phyloP scores from a whole-genome alignment of 2,329 filamentous ascomycete species.

The Ceratocystiopsis sp. region DNA sequence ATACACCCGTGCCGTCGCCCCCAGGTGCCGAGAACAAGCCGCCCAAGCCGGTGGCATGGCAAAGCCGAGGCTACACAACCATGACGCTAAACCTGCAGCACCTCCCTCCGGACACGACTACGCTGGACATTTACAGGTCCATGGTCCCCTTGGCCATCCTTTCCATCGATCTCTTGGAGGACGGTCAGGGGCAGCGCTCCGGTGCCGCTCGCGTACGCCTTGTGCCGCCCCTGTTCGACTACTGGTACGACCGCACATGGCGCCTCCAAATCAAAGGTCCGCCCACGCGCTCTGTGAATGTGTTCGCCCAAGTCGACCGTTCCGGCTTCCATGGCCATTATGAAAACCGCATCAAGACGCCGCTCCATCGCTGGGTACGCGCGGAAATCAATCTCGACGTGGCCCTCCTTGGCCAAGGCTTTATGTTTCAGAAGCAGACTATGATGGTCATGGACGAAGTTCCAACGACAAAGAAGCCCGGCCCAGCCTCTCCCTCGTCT shows the following conservation, averaged over 20 bases:
- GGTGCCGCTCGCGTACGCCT: constrained; percentile 35
- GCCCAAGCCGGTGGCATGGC: neutral
- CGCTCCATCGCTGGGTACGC: constrained; percentile 9
- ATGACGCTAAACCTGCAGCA: constrained; percentile 17
- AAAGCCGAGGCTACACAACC: neutral
- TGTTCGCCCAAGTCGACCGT: constrained; percentile 3
- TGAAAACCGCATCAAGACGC: constrained; percentile 5
- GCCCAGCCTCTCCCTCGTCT: neutral
- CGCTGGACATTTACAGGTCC: constrained; percentile 30
- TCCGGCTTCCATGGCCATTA: constrained; percentile 1
- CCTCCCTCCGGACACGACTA: constrained; percentile 16
- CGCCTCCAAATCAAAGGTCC: neutral
- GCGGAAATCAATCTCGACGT: constrained; percentile 24
- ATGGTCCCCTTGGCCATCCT: constrained; percentile 19
- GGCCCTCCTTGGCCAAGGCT: constrained; percentile 41
- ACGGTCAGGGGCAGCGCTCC: constrained; percentile 19
- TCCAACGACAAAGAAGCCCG: no score
- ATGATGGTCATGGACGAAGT: constrained; percentile 43
- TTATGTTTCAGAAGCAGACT: constrained; percentile 31
- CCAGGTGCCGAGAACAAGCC: constrained; percentile 5
- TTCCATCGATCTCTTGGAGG: constrained; percentile 38
- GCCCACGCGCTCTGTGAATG: neutral
- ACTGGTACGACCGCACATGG: constrained; percentile 25
- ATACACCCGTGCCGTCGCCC: neutral
- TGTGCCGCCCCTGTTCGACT: constrained; percentile 31